Evolutionary conservation across 208 protist genomes (phyloP).

Genomic region (Trypanosoma cruzi): DNA sequence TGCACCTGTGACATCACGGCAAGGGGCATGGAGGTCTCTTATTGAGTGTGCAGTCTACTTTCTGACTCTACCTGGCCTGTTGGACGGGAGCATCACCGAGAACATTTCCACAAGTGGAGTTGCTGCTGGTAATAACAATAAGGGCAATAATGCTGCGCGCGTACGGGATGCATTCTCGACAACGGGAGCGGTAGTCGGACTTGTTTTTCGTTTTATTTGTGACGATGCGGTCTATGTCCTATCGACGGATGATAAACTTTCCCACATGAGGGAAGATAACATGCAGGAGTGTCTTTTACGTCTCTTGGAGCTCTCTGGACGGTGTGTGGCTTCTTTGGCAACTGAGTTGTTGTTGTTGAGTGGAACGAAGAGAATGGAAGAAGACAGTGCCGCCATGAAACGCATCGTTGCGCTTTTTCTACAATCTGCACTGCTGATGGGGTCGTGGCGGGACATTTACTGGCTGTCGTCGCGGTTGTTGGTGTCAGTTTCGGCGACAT

Average conservation of each 20-base stretch:
- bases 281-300: slow-evolving; percentile 5
- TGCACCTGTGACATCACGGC: not conserved
- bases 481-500: not conserved
- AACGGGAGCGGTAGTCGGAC: slow-evolving; percentile 1
- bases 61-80: slow-evolving; percentile 15
- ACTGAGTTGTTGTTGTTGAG: slow-evolving; percentile 1
- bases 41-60: slow-evolving; percentile 4
- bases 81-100: no score
- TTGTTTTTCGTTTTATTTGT: slow-evolving; percentile 15
- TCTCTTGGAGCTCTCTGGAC: slow-evolving; percentile 19
- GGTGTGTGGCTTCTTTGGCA: slow-evolving; percentile 2
- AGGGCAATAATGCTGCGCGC: not conserved
- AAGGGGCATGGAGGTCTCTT: slow-evolving; percentile 8
- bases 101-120: no score
- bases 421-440: slow-evolving; percentile 26
- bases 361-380: not conserved
- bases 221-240: not conserved
- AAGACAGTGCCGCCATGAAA: not conserved
- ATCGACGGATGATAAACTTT: not conserved
- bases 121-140: not conserved
- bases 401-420: slow-evolving; percentile 8
- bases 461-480: slow-evolving; percentile 26
- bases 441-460: slow-evolving; percentile 36
- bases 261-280: no score
- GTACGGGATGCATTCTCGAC: not conserved